Base-by-base conservation (phyloP, 441 rosid species). In the Hura crepitans region DNA sequence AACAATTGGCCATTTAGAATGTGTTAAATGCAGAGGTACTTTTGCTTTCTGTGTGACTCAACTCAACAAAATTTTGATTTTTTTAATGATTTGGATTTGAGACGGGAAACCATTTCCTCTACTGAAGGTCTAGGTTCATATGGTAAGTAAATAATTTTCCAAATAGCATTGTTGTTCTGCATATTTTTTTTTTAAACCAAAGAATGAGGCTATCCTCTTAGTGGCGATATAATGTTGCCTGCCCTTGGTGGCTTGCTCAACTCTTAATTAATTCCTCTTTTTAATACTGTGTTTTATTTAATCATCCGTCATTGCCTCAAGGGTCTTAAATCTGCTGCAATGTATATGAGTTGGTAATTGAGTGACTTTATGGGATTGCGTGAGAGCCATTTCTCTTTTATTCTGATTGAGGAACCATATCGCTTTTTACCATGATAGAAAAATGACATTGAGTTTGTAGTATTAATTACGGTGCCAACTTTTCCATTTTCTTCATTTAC, bases 121-220 rank as follows among this genome's bases (percentile, higher is more conserved):
- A 2, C 10, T 8, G 25, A 53, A 53, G 27, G 12, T 53, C 25
- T 10, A 11, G 9, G 31, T 5, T 14, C 22, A 1, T 57, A 15
- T 30, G 4, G 7, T 25, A 10, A 20, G 23, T 20, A 55, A 55
- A 25, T 11, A 55, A 5, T 17, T 43, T 27, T 6, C 3, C 25
- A 9, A 14, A 25, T 62, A 30, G 8, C 23, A 25, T 6, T 25
- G 5, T 39, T 62, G 30, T 42, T 62, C 18, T 39, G 20, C 0
- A 6, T 2, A 11, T 11, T 42, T 6, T 42, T 22, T 35, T 35
- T 35, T 3, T 3, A 35, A 35, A 4, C 13, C 23, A 62, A 11
- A 5, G n/a, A 22, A 66, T 50, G 30, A 66, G 45, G 39, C 58
- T 65, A 31, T 47, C 27, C 13, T 66, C 69, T 66, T 50, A n/a